These are phyloP conservation scores for Pinus tabuliformis DNA, from an alignment of 75 land plant species.

Conservation along the genomic window DNA sequence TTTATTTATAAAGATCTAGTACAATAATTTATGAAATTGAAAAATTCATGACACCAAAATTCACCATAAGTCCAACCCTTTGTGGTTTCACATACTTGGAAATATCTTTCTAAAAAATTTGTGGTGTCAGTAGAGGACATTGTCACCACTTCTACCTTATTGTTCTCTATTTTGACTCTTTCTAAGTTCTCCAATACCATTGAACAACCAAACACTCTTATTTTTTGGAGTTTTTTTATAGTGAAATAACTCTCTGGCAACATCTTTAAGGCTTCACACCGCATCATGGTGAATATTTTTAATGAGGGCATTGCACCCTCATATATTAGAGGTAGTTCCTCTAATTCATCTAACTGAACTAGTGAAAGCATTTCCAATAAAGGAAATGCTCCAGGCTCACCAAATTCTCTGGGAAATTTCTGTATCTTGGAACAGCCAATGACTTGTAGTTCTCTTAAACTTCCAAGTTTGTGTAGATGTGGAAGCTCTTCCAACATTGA, in stretches of 20 bases:
- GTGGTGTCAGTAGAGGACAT: not conserved
- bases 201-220: not conserved
- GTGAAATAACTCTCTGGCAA: not conserved
- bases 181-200: not conserved
- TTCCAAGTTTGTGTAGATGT: not conserved
- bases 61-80: not conserved
- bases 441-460: not conserved
- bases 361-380: not conserved
- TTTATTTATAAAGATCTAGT: too few relatives aligned
- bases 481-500: not conserved
- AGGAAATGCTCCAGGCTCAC: not conserved
- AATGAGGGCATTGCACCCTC: not conserved
- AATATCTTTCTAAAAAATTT: not conserved
- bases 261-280: not conserved
- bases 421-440: not conserved
- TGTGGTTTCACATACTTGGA: not conserved
- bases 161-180: not conserved
- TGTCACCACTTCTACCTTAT: not conserved
- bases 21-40: not conserved
- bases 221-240: not conserved
- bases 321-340: not conserved
- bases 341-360: not conserved
- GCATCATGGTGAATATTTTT: not conserved
- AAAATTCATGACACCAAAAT: not conserved
- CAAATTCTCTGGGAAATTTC: not conserved